Conservation (phyloP, 176 grass and related monocot genomes). For the Rhynchospora pubera region DNA sequence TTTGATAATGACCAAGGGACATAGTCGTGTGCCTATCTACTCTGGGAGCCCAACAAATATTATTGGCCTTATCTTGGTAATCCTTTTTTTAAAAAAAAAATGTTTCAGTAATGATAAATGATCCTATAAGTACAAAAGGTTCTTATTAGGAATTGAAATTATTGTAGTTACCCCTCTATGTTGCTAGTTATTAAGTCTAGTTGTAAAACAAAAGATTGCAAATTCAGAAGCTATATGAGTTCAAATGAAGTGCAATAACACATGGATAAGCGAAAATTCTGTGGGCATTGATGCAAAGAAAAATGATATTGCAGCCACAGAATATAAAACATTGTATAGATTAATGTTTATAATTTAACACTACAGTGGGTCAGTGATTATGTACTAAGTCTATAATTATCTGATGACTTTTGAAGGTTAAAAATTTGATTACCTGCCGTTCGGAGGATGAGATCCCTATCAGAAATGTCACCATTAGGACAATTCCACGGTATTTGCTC, state of each 20-base stretch:
- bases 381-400: slow-evolving; percentile 11
- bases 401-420: slow-evolving; percentile 47
- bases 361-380: neutral
- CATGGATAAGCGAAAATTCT: neutral
- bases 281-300: neutral
- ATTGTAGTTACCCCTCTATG: neutral
- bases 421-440: slow-evolving; percentile 92
- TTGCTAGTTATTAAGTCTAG: neutral
- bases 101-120: slow-evolving; percentile 2
- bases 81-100: neutral
- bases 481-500: slow-evolving; percentile 78
- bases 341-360: slow-evolving; percentile 2
- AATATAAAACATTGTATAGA: slow-evolving; percentile 13
- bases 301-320: neutral
- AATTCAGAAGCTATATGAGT: neutral
- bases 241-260: neutral
- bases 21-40: slow-evolving; percentile 95
- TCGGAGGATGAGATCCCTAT: slow-evolving; percentile 77
- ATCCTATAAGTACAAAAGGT: neutral
- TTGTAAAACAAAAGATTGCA: neutral
- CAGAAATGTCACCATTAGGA: slow-evolving; percentile 92
- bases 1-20: slow-evolving; percentile 88
- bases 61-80: slow-evolving; percentile 97
- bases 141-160: neutral
- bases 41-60: slow-evolving; percentile 79